Conservation (phyloP, 768 basidiomycete genomes). For the Tubosaeta brunneosetosa region DNA sequence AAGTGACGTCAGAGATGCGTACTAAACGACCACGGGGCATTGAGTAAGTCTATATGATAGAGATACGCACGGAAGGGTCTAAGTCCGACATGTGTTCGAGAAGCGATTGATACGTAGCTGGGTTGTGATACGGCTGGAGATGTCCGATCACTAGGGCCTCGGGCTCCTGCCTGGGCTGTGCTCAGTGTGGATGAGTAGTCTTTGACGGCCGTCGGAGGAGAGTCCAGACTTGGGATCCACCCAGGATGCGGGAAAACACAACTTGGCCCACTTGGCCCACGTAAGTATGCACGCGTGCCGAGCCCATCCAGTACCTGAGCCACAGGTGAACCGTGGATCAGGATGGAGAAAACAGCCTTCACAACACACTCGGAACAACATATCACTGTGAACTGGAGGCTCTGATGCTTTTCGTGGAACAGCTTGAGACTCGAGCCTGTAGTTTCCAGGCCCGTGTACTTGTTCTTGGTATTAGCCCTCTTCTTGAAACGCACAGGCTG, state of each 20-base stretch:
- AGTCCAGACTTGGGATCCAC: neutral
- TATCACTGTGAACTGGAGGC: too few relatives aligned
- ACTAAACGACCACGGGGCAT: neutral
- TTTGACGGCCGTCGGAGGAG: neutral
- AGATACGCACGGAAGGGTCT: neutral
- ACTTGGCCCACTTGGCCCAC: neutral
- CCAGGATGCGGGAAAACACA: neutral
- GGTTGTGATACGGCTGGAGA: neutral
- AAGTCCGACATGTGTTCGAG: neutral
- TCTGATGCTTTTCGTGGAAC: too few relatives aligned
- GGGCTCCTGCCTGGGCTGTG: neutral
- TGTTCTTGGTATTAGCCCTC: neutral
- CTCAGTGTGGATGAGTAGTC: too few relatives aligned
- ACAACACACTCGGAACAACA: too few relatives aligned
- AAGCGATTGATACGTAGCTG: neutral
- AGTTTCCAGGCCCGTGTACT: neutral
- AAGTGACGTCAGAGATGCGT: neutral
- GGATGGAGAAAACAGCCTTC: neutral
- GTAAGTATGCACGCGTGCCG: neutral
- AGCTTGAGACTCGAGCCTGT: neutral
- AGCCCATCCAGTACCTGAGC: neutral
- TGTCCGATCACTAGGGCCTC: neutral
- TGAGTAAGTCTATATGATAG: neutral
- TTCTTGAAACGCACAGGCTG: neutral
- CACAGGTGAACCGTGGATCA: neutral